Conservation (phyloP, 192 early-diverging fungal genomes). For the Gryganskiella cystojenkinii region DNA sequence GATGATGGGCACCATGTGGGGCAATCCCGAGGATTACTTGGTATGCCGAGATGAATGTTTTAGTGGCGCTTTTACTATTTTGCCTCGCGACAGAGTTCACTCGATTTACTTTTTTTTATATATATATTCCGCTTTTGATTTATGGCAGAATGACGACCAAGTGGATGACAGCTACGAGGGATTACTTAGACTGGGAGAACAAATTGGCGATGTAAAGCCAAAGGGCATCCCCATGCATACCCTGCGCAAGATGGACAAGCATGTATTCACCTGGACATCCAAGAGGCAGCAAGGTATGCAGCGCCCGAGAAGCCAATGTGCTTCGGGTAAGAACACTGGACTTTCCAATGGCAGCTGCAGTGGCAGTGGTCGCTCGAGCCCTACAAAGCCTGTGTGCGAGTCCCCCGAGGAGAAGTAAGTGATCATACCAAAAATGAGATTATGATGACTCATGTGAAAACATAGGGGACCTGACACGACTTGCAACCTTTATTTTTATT, state of each 20-base stretch:
- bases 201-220: constrained; percentile 47
- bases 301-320: not conserved
- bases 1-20: constrained; percentile 13
- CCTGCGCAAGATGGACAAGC: constrained; percentile 7
- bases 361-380: too few relatives aligned
- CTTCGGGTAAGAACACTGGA: not conserved
- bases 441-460: too few relatives aligned
- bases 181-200: constrained; percentile 36
- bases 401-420: constrained; percentile 11
- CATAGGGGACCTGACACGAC: too few relatives aligned
- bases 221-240: constrained; percentile 23
- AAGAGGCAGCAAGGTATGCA: not conserved
- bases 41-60: too few relatives aligned
- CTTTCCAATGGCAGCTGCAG: too few relatives aligned
- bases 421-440: not conserved
- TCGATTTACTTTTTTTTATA: too few relatives aligned
- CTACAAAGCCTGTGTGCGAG: not conserved
- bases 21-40: constrained; percentile 25
- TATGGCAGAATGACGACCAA: constrained; percentile 52
- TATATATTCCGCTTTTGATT: too few relatives aligned
- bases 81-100: too few relatives aligned
- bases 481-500: not conserved
- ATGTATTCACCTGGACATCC: constrained; percentile 7
- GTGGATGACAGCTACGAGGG: constrained; percentile 50
- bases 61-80: too few relatives aligned